Conservation (phyloP, 441 rosid species). For the Populus trichocarpa region DNA sequence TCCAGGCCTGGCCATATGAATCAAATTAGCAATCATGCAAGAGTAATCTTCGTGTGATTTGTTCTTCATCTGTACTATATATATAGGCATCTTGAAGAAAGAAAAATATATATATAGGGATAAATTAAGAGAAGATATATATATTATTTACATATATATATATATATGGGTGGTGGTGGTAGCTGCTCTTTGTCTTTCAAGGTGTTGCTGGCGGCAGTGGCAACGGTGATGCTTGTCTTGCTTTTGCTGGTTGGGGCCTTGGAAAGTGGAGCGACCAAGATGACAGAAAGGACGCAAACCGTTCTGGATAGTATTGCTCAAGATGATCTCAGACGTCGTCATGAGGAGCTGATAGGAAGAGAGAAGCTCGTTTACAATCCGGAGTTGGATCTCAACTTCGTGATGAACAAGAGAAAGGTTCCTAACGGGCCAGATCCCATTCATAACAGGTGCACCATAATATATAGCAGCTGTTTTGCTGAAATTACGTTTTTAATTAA, state of each 20-base stretch:
- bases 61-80: neutral
- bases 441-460: slow-evolving; percentile 64
- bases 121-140: neutral
- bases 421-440: slow-evolving; percentile 95
- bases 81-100: neutral
- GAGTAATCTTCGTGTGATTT: neutral
- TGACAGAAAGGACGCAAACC: slow-evolving; percentile 3
- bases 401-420: slow-evolving; percentile 69
- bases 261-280: slow-evolving; percentile 20
- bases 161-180: slow-evolving; percentile 13
- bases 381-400: slow-evolving; percentile 44
- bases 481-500: neutral
- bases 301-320: neutral
- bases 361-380: slow-evolving; percentile 34
- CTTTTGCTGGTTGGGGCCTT: slow-evolving; percentile 29
- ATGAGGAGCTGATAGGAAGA: slow-evolving; percentile 17
- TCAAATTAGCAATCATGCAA: neutral
- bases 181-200: slow-evolving; percentile 14
- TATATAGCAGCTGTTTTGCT: neutral
- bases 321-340: slow-evolving; percentile 1
- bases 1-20: neutral
- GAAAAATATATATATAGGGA: neutral
- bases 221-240: slow-evolving; percentile 26
- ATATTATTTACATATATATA: too few species aligned
- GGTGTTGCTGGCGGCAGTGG: slow-evolving; percentile 22